These are phyloP conservation scores for Rubus idaeus DNA, from an alignment of 306 rosid genomes.

Conservation along the genomic window DNA sequence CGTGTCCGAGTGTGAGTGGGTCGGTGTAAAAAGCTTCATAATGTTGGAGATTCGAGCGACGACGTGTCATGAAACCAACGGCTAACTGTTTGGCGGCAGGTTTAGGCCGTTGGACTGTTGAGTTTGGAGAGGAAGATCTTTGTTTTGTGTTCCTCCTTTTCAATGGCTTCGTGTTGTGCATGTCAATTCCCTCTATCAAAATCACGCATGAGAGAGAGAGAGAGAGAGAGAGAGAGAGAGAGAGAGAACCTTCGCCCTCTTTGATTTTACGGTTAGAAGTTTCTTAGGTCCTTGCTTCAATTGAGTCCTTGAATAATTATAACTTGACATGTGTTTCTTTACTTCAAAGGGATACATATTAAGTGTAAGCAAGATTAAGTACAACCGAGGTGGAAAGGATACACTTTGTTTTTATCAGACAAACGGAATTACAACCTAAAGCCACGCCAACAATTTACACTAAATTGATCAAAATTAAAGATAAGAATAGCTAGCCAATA, in stretches of 20 bases:
- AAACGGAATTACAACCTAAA: too few relatives aligned
- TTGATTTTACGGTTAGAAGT: background rate
- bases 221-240: too few relatives aligned
- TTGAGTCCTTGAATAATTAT: background rate
- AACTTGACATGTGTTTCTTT: too few relatives aligned
- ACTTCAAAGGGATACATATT: too few relatives aligned
- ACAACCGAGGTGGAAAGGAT: too few relatives aligned
- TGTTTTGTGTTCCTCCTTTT: background rate
- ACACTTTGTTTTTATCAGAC: too few relatives aligned
- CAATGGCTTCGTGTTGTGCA: background rate
- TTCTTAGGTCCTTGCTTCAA: background rate
- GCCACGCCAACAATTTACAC: too few relatives aligned
- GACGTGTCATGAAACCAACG: background rate
- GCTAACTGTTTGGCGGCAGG: constrained; percentile 12
- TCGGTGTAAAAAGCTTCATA: background rate
- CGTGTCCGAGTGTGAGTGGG: background rate
- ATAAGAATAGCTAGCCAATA: too few relatives aligned
- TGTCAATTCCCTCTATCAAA: background rate
- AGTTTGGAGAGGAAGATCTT: background rate
- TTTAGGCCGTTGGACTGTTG: background rate
- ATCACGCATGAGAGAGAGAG: background rate
- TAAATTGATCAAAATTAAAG: too few relatives aligned
- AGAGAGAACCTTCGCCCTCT: background rate
- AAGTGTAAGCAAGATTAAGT: too few relatives aligned
- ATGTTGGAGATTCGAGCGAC: background rate